phyloP scores from a whole-genome alignment of 441 rosid species.

The Populus hybrid region DNA sequence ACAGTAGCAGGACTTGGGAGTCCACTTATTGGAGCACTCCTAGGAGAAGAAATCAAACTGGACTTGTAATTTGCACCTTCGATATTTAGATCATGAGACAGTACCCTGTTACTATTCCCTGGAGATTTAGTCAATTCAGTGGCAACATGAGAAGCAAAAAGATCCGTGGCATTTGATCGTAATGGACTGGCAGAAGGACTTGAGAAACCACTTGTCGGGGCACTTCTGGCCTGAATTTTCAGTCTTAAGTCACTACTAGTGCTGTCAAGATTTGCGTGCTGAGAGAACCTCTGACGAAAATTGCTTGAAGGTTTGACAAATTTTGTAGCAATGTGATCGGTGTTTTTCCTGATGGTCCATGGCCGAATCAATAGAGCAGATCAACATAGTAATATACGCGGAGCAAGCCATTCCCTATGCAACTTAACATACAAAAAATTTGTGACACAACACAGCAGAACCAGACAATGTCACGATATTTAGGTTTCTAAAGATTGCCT shows the following conservation, averaged over 20 bases:
- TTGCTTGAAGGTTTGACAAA: slow-evolving; percentile 18
- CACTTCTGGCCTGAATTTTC: slow-evolving; percentile 24
- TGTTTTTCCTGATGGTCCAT: slow-evolving; percentile 25
- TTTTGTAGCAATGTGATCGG: slow-evolving; percentile 21
- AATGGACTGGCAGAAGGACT: slow-evolving; percentile 37
- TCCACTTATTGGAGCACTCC: slow-evolving; percentile 55
- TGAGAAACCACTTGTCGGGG: slow-evolving; percentile 28
- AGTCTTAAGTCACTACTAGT: slow-evolving; percentile 16
- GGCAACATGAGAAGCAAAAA: slow-evolving; percentile 14
- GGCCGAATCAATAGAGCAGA: neutral
- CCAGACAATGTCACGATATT: neutral
- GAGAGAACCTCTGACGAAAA: slow-evolving; percentile 13
- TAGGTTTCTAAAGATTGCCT: neutral
- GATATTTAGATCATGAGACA: slow-evolving; percentile 21
- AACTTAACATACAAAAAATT: neutral
- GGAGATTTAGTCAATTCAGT: slow-evolving; percentile 15
- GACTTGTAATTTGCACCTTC: slow-evolving; percentile 21
- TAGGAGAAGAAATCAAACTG: slow-evolving; percentile 29
- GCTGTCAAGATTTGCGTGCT: slow-evolving; percentile 19
- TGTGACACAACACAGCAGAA: neutral
- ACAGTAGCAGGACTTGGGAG: slow-evolving; percentile 40
- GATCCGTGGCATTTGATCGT: slow-evolving; percentile 20
- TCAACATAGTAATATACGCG: neutral
- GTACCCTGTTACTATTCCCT: slow-evolving; percentile 23
- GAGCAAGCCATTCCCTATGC: neutral